A percentile compares a stretch with the other conserved stretches of the same genome.
Evolutionary conservation across 2,329 filamentous ascomycete genomes (phyloP).

Genomic region (Cercospora sp.): DNA sequence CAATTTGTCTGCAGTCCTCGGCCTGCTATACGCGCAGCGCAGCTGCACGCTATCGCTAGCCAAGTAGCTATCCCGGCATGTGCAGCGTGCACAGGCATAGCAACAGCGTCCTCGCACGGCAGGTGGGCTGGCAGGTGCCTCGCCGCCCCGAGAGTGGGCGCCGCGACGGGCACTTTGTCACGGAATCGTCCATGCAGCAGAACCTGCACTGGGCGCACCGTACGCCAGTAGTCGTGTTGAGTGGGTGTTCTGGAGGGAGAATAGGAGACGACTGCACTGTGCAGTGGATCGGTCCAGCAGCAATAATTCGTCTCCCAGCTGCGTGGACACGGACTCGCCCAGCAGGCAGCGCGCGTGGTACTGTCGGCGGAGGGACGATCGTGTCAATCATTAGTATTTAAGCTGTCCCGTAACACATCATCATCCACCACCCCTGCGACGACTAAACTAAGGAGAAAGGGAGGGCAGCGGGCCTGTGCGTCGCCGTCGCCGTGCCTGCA

Average conservation of each 20-base stretch:
- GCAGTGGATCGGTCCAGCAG: background rate
- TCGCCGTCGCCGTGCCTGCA: background rate
- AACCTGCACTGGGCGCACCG: background rate
- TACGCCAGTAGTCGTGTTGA: background rate
- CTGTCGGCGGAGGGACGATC: background rate
- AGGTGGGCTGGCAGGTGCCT: slow-evolving; percentile 3
- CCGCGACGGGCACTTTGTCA: background rate
- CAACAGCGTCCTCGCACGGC: slow-evolving; percentile 5
- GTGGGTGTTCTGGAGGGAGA: background rate
- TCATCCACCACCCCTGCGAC: slow-evolving; percentile 1
- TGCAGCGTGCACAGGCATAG: slow-evolving; percentile 10
- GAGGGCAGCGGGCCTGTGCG: slow-evolving; percentile 1
- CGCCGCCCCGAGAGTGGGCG: background rate
- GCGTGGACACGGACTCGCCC: background rate
- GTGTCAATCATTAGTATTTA: background rate
- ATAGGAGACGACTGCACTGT: background rate
- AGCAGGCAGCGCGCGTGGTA: background rate
- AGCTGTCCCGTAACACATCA: background rate
- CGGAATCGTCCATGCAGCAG: slow-evolving; percentile 9
- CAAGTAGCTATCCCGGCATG: slow-evolving; percentile 5
- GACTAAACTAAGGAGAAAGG: slow-evolving; percentile 9
- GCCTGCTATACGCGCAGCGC: background rate
- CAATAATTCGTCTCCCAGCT: background rate
- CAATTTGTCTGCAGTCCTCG: background rate
- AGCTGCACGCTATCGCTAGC: slow-evolving; percentile 5